These are phyloP conservation scores for Chiua virens DNA, from an alignment of 768 basidiomycete genomes.

Conservation along the genomic window DNA sequence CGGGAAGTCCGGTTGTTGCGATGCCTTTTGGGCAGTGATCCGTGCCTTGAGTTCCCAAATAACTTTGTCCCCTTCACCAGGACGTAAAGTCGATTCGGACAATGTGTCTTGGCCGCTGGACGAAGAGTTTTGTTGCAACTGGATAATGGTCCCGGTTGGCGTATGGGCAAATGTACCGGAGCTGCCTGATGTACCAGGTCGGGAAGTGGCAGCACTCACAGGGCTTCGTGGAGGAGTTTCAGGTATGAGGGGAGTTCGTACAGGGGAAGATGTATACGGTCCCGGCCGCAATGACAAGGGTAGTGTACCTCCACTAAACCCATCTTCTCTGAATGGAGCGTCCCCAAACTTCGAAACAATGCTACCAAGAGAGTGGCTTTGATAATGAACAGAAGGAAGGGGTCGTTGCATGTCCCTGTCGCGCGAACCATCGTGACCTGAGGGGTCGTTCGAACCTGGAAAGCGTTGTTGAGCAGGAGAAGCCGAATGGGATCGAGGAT, in stretches of 20 bases:
- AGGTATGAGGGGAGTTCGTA: constrained; percentile 35
- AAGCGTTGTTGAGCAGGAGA: constrained; percentile 35
- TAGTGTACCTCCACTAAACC: constrained; percentile 21
- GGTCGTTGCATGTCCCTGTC: constrained; percentile 33
- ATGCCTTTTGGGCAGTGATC: constrained; percentile 14
- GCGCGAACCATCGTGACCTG: constrained; percentile 20
- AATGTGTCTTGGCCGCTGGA: constrained; percentile 33
- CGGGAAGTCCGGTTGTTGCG: constrained; percentile 15
- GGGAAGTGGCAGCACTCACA: constrained; percentile 50
- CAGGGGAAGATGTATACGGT: constrained; percentile 19
- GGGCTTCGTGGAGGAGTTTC: constrained; percentile 67
- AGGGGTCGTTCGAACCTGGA: constrained; percentile 16
- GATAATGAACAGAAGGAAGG: constrained; percentile 23
- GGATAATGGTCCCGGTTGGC: constrained; percentile 29
- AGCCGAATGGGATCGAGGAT: constrained; percentile 64
- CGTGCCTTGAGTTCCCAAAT: constrained; percentile 29
- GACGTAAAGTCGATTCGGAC: constrained; percentile 34
- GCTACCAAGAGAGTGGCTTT: constrained; percentile 25
- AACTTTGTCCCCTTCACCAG: constrained; percentile 31
- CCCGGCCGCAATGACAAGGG: constrained; percentile 30
- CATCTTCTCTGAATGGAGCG: constrained; percentile 29
- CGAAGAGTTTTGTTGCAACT: constrained; percentile 26
- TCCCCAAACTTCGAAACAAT: constrained; percentile 35
- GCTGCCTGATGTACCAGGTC: constrained; percentile 36
- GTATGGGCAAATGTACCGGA: constrained; percentile 24